Percentiles rank a stretch among this genome's conserved stretches.
Conservation (phyloP, 2,329 filamentous ascomycete species). For the Phoma sp. region DNA sequence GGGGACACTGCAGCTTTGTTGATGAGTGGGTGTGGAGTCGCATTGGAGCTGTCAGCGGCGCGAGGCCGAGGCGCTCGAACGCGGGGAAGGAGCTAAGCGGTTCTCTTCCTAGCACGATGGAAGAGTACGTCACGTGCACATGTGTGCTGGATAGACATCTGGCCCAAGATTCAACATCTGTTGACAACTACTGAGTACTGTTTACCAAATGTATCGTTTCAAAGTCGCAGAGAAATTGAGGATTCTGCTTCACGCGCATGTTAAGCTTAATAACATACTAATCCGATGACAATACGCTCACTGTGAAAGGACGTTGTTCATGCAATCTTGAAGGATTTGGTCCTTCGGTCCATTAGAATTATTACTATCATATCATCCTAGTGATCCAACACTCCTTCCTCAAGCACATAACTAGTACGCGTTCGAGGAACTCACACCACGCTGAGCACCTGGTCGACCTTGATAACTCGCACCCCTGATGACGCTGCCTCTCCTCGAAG, state of each 20-base stretch:
- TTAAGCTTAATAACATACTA: too few species aligned
- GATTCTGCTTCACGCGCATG: too few species aligned
- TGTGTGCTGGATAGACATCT: too few species aligned
- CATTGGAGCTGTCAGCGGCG: slow-evolving; percentile 20
- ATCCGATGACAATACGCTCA: too few species aligned
- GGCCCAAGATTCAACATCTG: too few species aligned
- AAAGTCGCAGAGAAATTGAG: too few species aligned
- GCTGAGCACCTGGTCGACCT: slow-evolving; percentile 16
- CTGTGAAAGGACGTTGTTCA: too few species aligned
- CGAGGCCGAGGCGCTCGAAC: slow-evolving; percentile 3
- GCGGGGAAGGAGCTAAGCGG: slow-evolving; percentile 18
- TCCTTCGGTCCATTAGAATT: background rate
- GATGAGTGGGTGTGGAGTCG: slow-evolving; percentile 23
- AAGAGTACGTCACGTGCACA: too few species aligned
- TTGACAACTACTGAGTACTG: too few species aligned
- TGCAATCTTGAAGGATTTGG: too few species aligned
- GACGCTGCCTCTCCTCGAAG: slow-evolving; percentile 41
- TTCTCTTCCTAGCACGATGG: background rate
- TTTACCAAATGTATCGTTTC: too few species aligned
- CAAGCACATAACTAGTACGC: background rate
- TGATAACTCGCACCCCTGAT: slow-evolving; percentile 30
- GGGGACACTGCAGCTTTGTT: slow-evolving; percentile 3
- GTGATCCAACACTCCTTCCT: background rate
- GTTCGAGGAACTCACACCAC: slow-evolving; percentile 2
- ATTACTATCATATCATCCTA: background rate